phyloP scores from a whole-genome alignment of 208 protist species.

The Leishmania arabica region DNA sequence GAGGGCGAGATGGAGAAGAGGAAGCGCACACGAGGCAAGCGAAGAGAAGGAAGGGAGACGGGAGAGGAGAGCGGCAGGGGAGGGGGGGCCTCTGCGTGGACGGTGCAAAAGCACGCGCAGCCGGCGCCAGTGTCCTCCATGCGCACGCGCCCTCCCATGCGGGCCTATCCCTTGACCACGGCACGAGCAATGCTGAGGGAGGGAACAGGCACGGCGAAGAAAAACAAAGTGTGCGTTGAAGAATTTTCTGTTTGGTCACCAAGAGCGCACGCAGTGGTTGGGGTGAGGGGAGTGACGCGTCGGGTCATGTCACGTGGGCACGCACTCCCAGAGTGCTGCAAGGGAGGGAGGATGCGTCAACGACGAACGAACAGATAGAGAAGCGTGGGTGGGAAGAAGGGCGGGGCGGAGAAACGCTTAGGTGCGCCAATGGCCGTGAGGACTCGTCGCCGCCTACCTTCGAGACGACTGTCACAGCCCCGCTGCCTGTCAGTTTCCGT shows the following conservation, averaged over 20 bases:
- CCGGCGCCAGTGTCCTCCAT: not conserved
- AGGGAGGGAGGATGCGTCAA: too few species aligned
- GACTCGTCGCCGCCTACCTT: not conserved
- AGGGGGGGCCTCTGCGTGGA: not conserved
- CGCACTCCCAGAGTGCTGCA: not conserved
- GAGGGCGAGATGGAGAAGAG: not conserved
- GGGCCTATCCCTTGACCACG: not conserved
- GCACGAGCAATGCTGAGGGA: not conserved
- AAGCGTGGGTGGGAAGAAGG: not conserved
- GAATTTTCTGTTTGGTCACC: slow-evolving; percentile 1
- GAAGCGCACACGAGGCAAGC: not conserved
- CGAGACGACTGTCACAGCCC: not conserved
- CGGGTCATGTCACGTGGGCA: not conserved
- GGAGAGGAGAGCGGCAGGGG: not conserved
- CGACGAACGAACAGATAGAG: not conserved
- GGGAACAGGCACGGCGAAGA: not conserved
- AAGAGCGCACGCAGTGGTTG: not conserved
- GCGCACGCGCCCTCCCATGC: not conserved
- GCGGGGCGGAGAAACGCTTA: not conserved
- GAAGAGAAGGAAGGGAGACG: not conserved
- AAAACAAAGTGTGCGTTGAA: not conserved
- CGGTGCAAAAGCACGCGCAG: not conserved
- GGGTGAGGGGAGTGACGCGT: not conserved
- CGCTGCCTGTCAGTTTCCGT: not conserved
- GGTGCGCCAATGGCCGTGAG: not conserved